Evolutionary conservation across 148 eudicot species (phyloP).

Genomic region (Vaccinium darrowii): DNA sequence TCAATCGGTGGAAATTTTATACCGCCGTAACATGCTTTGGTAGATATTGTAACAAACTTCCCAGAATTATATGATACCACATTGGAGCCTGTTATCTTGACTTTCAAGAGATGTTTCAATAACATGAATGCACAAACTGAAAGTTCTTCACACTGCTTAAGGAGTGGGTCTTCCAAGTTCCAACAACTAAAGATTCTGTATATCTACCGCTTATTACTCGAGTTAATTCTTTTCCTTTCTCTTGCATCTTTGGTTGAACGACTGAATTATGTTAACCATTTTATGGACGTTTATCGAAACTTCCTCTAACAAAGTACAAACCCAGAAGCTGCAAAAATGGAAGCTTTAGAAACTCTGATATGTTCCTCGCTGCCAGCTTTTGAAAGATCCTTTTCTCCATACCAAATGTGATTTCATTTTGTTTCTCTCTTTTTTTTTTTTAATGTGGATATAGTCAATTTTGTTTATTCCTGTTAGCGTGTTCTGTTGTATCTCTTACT

Average conservation of each 20-base stretch:
- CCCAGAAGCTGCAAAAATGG: not conserved
- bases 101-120: not conserved
- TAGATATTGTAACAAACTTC: not conserved
- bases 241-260: not conserved
- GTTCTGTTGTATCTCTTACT: constrained; percentile 14
- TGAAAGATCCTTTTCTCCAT: not conserved
- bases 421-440: not conserved
- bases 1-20: not conserved
- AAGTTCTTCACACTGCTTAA: not conserved
- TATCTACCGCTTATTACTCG: not conserved
- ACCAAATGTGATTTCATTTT: not conserved
- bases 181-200: not conserved
- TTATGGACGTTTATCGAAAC: not conserved
- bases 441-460: not conserved
- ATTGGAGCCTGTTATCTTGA: not conserved
- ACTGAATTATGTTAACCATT: not conserved
- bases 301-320: not conserved
- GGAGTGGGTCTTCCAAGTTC: constrained; percentile 1
- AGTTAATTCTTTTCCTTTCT: not conserved
- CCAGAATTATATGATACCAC: not conserved
- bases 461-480: not conserved
- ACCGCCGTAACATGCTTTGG: not conserved
- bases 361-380: not conserved
- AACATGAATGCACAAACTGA: not conserved
- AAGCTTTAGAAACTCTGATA: not conserved